Evolutionary conservation across 306 rosid genomes (phyloP).

Genomic region (Glycyrrhiza uralensis): DNA sequence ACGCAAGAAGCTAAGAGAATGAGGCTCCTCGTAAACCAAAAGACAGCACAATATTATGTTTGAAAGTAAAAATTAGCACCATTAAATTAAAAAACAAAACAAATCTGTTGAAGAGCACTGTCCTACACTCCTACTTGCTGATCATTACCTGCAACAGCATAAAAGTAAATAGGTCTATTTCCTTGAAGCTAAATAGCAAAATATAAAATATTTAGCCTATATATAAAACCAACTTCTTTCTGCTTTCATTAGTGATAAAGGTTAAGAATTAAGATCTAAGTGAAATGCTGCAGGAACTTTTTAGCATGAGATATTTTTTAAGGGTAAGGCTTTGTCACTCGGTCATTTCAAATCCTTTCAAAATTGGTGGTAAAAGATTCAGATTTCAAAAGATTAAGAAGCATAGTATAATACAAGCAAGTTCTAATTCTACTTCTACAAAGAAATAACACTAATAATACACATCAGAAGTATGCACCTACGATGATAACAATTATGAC

Average conservation of each 20-base stretch:
- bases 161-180: background rate
- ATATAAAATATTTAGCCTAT: background rate
- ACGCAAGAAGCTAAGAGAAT: slow-evolving; percentile 1
- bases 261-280: background rate
- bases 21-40: background rate
- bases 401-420: background rate
- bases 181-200: background rate
- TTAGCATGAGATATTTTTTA: background rate
- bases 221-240: background rate
- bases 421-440: background rate
- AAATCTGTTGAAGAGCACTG: background rate
- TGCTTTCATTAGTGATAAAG: background rate
- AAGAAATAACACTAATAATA: background rate
- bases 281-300: background rate
- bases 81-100: background rate
- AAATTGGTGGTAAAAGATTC: background rate
- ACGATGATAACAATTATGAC: background rate
- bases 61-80: slow-evolving; percentile 12
- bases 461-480: background rate
- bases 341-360: background rate
- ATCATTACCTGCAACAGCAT: background rate
- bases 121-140: background rate
- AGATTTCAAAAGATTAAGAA: background rate
- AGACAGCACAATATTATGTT: background rate
- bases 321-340: too few relatives aligned